These are phyloP conservation scores for Teratosphaeria viscida DNA, from an alignment of 2,329 filamentous ascomycete genomes.

Conservation along the genomic window DNA sequence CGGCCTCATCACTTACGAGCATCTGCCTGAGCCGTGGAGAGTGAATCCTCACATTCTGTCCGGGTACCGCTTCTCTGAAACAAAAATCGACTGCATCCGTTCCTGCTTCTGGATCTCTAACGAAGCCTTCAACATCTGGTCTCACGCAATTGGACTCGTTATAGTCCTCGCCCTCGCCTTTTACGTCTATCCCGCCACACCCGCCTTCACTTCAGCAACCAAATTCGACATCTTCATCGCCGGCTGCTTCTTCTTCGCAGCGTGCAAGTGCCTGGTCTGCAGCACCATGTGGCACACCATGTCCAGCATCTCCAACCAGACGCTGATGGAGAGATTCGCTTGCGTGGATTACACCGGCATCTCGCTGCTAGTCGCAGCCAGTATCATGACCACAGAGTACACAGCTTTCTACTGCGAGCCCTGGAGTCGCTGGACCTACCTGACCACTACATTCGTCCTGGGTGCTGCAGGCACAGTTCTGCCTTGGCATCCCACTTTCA, in stretches of 20 bases:
- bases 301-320: conserved; percentile 87
- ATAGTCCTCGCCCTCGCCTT: conserved; percentile 82
- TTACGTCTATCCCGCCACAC: conserved; percentile 85
- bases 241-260: conserved; percentile 90
- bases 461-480: conserved; percentile 82
- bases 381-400: conserved; percentile 97
- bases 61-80: conserved; percentile 89
- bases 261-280: conserved; percentile 89
- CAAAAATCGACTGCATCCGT: conserved; percentile 76
- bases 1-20: conserved; percentile 77
- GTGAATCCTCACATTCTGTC: conserved; percentile 87
- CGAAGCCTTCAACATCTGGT: conserved; percentile 97
- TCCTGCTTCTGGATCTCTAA: conserved; percentile 79
- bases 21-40: conserved; percentile 83
- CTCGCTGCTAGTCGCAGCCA: conserved; percentile 84
- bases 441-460: conserved; percentile 66
- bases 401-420: conserved; percentile 98
- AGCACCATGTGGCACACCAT: conserved; percentile 98
- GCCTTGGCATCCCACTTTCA: conserved; percentile 94
- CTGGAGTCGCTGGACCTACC: conserved; percentile 73
- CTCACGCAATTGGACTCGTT: conserved; percentile 79
- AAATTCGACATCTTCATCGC: conserved; percentile 85
- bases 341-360: conserved; percentile 99
- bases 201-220: conserved; percentile 76
- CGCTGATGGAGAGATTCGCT: conserved; percentile 84